Evolutionary conservation across 2,329 filamentous ascomycete species (phyloP), one percentile per base, ranked within the genome.

Genomic region (Colletotrichum sp.): DNA sequence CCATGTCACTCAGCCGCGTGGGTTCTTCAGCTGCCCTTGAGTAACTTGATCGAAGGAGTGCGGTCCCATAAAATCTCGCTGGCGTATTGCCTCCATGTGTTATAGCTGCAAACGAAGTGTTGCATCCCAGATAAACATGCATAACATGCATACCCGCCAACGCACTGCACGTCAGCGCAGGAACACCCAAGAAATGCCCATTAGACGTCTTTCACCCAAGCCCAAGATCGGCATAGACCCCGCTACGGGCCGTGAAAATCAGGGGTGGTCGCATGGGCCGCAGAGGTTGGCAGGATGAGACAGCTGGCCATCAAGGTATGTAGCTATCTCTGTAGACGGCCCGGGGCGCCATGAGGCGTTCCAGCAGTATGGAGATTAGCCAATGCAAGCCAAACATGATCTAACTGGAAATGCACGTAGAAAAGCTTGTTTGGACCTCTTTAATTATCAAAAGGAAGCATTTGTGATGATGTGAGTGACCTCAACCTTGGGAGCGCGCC

Each of bases 301-400:
- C 27, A 7, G 9, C 2, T 22, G 25, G 12, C 72, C 72, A 74
- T 74, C 72, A 71, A 52, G 67, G 67, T 71, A 34, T 25, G 11
- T 15, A 8, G 7, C 16, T n/a, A n/a, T 8, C 12, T 44, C 44
- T 52, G 6, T 22, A 7, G 44, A 22, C n/a, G 11, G 44, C 8
- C 15, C 36, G 15, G 36, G 36, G 0, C 44, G 44, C n/a, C 16
- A 52, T 22, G 44, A 52, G 44, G 44, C 44, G 34, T 22, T 27
- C 72, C 59, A 32, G 29, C 8, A 5, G 22, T 15, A 32, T 25
- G 68, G 66, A 1, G 8, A 34, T 29, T 59, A 52, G 67, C 30
- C 11, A 2, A 71, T 52, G 68, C 61, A 66, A 11, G 68, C 22
- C 67, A 74, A n/a, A 1, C 8, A 25, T 22, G 2, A 22, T 13